Conservation (phyloP, 1,284 basidiomycete species). For the Malassezia slooffiae region DNA sequence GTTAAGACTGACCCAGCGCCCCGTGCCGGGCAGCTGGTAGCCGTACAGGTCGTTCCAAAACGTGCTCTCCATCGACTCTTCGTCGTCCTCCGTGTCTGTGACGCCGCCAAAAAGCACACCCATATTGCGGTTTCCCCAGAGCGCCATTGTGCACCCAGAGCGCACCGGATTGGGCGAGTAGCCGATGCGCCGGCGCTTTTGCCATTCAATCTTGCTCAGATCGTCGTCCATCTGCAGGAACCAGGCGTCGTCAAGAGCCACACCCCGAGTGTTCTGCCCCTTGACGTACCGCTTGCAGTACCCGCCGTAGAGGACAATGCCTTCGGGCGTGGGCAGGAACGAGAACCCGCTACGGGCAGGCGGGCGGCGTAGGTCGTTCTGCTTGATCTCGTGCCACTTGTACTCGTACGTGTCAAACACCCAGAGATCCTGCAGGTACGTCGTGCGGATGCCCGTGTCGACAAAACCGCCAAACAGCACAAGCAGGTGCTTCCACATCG, state of each 20-base stretch:
- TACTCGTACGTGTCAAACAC: conserved; percentile 77
- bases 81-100: conserved; percentile 72
- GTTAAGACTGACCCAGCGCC: conserved; percentile 67
- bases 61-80: conserved; percentile 63
- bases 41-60: conserved; percentile 49
- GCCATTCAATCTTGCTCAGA: conserved; percentile 58
- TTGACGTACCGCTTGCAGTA: conserved; percentile 86
- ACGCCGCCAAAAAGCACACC: conserved; percentile 85
- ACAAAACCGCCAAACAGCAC: conserved; percentile 79
- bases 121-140: conserved; percentile 57
- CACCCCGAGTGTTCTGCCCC: conserved; percentile 69
- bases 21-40: conserved; percentile 66
- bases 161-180: conserved; percentile 49
- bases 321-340: conserved; percentile 67
- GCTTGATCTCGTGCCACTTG: conserved; percentile 69
- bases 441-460: conserved; percentile 64
- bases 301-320: conserved; percentile 73
- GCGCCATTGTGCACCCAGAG: conserved; percentile 72
- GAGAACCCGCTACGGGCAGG: conserved; percentile 59
- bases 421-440: conserved; percentile 78
- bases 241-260: conserved; percentile 86
- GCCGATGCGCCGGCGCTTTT: conserved; percentile 66
- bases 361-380: conserved; percentile 36
- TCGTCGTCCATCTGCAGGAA: conserved; percentile 56
- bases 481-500: conserved; percentile 72